Evolutionary conservation across 148 eudicot genomes (phyloP), one percentile per base, ranked within the genome.

Genomic region (Heliamphora exappendiculata): DNA sequence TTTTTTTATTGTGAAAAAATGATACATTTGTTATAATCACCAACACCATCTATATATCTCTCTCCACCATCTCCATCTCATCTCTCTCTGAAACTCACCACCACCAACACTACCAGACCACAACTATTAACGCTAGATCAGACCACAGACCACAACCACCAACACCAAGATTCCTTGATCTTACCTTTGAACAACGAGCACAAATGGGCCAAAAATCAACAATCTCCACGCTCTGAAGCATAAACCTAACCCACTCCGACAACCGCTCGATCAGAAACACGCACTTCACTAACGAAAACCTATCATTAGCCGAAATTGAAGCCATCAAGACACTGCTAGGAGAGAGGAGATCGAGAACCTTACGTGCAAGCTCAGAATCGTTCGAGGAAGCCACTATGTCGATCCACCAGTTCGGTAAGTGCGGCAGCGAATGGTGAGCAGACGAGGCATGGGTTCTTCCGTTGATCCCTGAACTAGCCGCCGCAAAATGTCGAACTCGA

Each of bases 231-330:
- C 82, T 87, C 20, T 82, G 83, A 13, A 91, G 76, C 88, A 84
- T 76, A 77, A 87, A 78, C 72, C 91, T 82, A 53, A 88, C 82
- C 96, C 97, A 94, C 75, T 92, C 92, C n/a, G 98, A 97, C 72
- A 94, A 80, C 22, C 98, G 76, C 63, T 94, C 98, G 51, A 57
- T 54, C 37, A 97, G 98, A 76, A 90, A 92, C 62, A 92, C 90
- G 53, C 88, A 94, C 53, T 89, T 90, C 36, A 94, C 94, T 19
- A 92, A 84, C 5, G 87, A 86, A 1, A 90, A 80, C 22, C 85
- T 83, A 85, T 94, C 98, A 66, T 88, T 90, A 7, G 91, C 91
- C 3, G 83, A 71, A 77, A 94, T 85, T 24, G 92, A 86, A 14
- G 83, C 83, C 74, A 94, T 79, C 63, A 94, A 78, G 66, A 90